Percentiles rank a stretch among this genome's conserved stretches.
phyloP scores from a whole-genome alignment of 2,329 filamentous ascomycete genomes.

The Dactylellina leptospora region DNA sequence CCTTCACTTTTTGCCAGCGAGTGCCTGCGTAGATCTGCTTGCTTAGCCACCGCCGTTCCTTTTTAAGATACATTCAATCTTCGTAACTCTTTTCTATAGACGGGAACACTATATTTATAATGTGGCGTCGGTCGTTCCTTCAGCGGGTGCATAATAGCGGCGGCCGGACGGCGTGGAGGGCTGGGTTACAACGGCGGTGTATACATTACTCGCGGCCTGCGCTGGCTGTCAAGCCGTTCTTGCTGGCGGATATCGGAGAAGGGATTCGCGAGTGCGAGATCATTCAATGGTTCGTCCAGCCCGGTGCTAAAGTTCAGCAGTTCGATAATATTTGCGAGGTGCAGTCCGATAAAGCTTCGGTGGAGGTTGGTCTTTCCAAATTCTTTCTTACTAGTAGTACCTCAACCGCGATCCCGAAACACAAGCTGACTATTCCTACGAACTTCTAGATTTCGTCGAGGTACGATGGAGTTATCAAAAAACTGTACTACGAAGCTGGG shows the following conservation, averaged over 20 bases:
- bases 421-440: not conserved
- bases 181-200: constrained; percentile 18
- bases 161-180: constrained; percentile 14
- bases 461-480: constrained; percentile 94
- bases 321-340: constrained; percentile 98
- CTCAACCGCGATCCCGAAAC: not conserved
- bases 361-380: constrained; percentile 63
- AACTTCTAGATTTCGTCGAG: constrained; percentile 80
- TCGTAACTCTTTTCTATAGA: not conserved
- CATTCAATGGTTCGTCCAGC: constrained; percentile 99
- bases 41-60: not conserved
- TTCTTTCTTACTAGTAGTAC: too few relatives aligned
- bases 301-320: constrained; percentile 93
- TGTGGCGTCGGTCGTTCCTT: constrained; percentile 50
- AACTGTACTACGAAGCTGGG: constrained; percentile 91
- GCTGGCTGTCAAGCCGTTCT: constrained; percentile 75
- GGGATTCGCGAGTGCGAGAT: constrained; percentile 98
- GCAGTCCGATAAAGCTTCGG: constrained; percentile 92
- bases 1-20: too few relatives aligned
- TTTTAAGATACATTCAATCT: too few relatives aligned
- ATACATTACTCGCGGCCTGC: constrained; percentile 59
- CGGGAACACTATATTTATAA: constrained; percentile 7
- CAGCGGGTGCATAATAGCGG: constrained; percentile 10
- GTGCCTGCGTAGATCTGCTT: too few relatives aligned
- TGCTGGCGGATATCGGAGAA: constrained; percentile 89